Base-by-base conservation (phyloP, 2,329 filamentous ascomycete genomes). In the Arthrobotrys iridis region DNA sequence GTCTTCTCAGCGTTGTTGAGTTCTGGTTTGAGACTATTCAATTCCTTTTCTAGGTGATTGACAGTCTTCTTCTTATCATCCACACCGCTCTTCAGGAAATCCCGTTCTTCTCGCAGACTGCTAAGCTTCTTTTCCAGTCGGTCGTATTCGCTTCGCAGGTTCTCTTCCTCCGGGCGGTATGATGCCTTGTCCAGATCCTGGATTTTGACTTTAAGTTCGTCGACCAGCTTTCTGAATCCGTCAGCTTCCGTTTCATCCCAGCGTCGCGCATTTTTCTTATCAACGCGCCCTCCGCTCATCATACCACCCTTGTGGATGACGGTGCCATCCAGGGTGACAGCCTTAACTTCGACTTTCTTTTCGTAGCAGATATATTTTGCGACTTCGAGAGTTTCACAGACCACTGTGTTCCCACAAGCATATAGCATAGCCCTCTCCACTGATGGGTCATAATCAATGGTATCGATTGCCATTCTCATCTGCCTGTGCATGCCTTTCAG, bases 261-360 rank as follows among this genome's bases (percentile, higher is more conserved):
- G 60, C 91, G 88, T 70, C 93, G 90, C 77, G 93, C 91, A 72
- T 88, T 88, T 64, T 90, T 89, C 81, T 91, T 92, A 50, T 89
- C 87, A 28, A 93, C 90, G 76, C 93, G 91, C 78, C 95, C 95
- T 85, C 95, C 95, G 55, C 95, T 98, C 91, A 99, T 98, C 62
- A 96, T 86, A 80, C 95, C 95, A 48, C 92, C 93, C 81, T 98
- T 98, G 84, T 97, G 93, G 77, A 99, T 97, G 75, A 99, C 91
- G 64, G 91, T 94, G n/a, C 95, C 95, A 80, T 98, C 93, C 10
- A 98, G 83, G 0, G 93, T 96, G 10, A 99, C 94, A 3, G 94
- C 93, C 82, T 98, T 98, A 62, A 96, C 93, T 72, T 93, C 91
- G 30, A 97, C 90, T 30, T 88, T 90, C 77, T 89, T 90, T 68